Evolutionary conservation across 257 asterid genomes (phyloP).

Genomic region (Plantago ovata): DNA sequence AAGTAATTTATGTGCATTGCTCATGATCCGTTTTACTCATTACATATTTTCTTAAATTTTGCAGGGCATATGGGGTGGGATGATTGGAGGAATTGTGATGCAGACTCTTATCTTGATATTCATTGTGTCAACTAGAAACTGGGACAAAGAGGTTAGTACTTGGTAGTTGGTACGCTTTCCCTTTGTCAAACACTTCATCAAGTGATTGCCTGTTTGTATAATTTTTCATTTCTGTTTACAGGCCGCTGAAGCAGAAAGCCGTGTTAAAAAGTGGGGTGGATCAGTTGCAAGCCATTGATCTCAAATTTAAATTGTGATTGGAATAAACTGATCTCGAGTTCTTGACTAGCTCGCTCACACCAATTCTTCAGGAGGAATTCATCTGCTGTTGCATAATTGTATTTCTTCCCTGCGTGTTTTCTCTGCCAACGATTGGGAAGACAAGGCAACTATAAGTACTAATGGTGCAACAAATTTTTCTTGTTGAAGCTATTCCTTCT

Average conservation of each 20-base stretch:
- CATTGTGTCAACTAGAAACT: conserved; percentile 51
- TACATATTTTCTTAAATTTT: conserved; percentile 9
- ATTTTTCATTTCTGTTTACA: conserved; percentile 21
- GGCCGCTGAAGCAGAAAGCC: conserved; percentile 59
- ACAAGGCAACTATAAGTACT: background rate
- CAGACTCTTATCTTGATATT: conserved; percentile 64
- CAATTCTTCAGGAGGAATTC: background rate
- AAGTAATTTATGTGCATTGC: background rate
- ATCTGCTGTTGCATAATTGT: background rate
- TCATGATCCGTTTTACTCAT: background rate
- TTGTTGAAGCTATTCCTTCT: background rate
- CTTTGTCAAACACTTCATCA: background rate
- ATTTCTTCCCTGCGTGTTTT: background rate
- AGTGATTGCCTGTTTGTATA: background rate
- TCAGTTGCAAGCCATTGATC: conserved; percentile 28
- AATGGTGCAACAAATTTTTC: background rate
- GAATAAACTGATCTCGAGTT: background rate
- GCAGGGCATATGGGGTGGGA: conserved; percentile 92
- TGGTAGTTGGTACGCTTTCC: background rate
- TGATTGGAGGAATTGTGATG: conserved; percentile 70
- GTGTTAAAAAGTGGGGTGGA: conserved; percentile 65
- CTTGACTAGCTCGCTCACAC: background rate
- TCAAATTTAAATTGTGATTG: background rate
- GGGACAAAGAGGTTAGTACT: conserved; percentile 69
- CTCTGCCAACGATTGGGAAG: too few relatives aligned